These are phyloP conservation scores for Pythium aquatile DNA, from an alignment of 352 stramenopile genomes.

Conservation along the genomic window DNA sequence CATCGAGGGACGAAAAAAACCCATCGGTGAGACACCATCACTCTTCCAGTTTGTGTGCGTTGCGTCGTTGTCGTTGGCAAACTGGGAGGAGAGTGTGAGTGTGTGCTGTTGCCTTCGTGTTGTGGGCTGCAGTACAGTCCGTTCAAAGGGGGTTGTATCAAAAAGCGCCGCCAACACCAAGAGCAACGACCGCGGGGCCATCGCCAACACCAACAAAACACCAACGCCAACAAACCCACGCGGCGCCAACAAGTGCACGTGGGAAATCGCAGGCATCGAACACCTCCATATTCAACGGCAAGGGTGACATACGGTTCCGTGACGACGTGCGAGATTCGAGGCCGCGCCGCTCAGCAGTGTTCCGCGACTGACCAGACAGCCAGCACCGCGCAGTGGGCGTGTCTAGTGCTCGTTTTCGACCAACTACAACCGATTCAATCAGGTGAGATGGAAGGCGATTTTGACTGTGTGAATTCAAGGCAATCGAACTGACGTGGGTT, in stretches of 20 bases:
- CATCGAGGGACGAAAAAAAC: constrained; percentile 4
- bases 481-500: neutral
- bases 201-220: constrained; percentile 5
- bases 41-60: constrained; percentile 10
- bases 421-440: neutral
- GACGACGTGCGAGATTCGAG: neutral
- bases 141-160: constrained; percentile 1
- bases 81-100: constrained; percentile 4
- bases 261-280: neutral
- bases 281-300: neutral
- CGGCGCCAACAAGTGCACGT: neutral
- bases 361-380: neutral
- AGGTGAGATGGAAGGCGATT: neutral
- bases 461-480: neutral
- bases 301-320: neutral
- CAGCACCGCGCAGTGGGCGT: constrained; percentile 7
- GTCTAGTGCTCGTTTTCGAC: constrained; percentile 4
- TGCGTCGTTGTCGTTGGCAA: constrained; percentile 4
- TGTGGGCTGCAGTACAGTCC: neutral
- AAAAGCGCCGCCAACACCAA: constrained; percentile 3
- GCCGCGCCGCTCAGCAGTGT: neutral
- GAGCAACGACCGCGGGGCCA: neutral
- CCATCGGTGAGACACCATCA: constrained; percentile 13
- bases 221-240: neutral
- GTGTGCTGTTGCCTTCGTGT: neutral